phyloP scores from a whole-genome alignment of 1,284 basidiomycete species.

The Mycosarcoma mackinlayi region DNA sequence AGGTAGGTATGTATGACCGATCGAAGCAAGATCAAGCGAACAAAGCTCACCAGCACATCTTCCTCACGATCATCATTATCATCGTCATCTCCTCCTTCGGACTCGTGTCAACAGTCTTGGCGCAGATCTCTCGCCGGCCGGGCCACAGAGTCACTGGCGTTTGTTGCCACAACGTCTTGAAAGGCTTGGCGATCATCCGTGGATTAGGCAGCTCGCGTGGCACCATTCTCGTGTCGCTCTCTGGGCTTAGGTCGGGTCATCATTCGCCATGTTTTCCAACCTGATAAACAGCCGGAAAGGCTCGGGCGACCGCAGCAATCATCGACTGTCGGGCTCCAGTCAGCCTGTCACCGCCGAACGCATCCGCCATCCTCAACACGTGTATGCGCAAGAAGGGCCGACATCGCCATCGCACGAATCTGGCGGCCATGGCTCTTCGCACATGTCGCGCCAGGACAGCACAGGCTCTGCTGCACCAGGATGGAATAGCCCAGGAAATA shows the following conservation, averaged over 20 bases:
- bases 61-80: not conserved
- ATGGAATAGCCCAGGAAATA: slow-evolving; percentile 26
- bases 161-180: not conserved
- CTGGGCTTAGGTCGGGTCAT: not conserved
- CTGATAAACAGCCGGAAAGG: slow-evolving; percentile 44
- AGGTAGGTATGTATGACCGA: no score
- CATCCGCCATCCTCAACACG: slow-evolving; percentile 48
- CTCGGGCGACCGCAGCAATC: slow-evolving; percentile 40
- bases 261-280: slow-evolving; percentile 42
- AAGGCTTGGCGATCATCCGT: not conserved
- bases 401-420: slow-evolving; percentile 29
- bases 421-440: slow-evolving; percentile 14
- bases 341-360: slow-evolving; percentile 39
- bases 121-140: not conserved
- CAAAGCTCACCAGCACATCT: not conserved
- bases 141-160: not conserved
- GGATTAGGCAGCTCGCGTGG: slow-evolving; percentile 1
- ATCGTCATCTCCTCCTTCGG: not conserved
- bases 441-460: slow-evolving; percentile 44
- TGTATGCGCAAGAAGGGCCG: slow-evolving; percentile 28
- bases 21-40: no score
- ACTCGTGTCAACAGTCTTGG: no score
- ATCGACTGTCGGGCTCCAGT: slow-evolving; percentile 28
- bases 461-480: slow-evolving; percentile 29
- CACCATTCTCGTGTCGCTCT: slow-evolving; percentile 4